Percentiles rank a stretch among this genome's conserved stretches.
Evolutionary conservation across 805 yeast species (phyloP).

Genomic region (Sugiyamaella qingdaonensis): DNA sequence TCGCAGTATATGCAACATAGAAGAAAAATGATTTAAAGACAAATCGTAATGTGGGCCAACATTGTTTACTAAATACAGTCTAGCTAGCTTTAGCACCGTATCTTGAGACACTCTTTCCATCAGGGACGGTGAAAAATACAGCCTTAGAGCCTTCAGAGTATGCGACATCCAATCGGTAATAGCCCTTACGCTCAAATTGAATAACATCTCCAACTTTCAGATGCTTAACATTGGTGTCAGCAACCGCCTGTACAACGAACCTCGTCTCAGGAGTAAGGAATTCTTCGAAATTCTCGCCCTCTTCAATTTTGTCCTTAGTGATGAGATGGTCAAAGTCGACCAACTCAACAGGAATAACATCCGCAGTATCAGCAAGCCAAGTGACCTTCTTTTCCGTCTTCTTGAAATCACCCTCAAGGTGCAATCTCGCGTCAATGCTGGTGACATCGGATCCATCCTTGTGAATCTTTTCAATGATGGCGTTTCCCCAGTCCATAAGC

Average conservation of each 20-base stretch:
- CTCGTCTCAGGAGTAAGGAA: constrained; percentile 84
- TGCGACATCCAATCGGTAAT: constrained; percentile 71
- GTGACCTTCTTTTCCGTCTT: constrained; percentile 92
- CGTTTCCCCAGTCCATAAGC: constrained; percentile 99
- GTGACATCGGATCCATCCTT: constrained; percentile 57
- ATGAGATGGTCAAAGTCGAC: constrained; percentile 92
- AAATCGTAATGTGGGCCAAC: neutral
- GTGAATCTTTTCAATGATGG: constrained; percentile 65
- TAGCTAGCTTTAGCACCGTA: constrained; percentile 57
- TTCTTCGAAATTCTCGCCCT: constrained; percentile 89
- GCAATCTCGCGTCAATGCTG: constrained; percentile 69
- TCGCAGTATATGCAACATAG: no score
- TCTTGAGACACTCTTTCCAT: constrained; percentile 78
- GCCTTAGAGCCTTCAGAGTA: constrained; percentile 48
- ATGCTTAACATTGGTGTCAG: constrained; percentile 70
- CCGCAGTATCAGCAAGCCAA: constrained; percentile 84
- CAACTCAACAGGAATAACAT: constrained; percentile 67
- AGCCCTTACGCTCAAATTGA: constrained; percentile 97
- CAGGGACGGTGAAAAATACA: constrained; percentile 90
- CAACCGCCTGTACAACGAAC: constrained; percentile 72
- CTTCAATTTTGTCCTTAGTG: constrained; percentile 92
- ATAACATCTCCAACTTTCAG: constrained; percentile 83
- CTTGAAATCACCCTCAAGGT: constrained; percentile 94
- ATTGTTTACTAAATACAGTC: neutral
- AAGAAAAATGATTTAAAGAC: neutral